phyloP scores from a whole-genome alignment of 2,329 filamentous ascomycete species.

The Penicillium sp. region DNA sequence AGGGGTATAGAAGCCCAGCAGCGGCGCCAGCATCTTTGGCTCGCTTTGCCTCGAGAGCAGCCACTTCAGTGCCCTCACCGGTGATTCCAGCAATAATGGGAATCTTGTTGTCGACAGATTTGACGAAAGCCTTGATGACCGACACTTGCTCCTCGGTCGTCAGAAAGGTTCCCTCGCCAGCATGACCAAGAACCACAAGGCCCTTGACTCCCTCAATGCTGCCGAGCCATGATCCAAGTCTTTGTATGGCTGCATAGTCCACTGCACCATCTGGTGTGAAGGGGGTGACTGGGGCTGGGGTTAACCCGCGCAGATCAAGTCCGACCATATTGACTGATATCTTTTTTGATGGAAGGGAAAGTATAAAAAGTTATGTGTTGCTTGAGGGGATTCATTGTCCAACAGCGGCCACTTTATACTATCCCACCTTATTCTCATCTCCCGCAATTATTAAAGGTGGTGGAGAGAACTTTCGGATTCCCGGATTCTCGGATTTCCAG shows the following conservation, averaged over 20 bases:
- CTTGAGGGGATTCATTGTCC: too few species aligned
- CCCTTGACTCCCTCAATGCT: constrained; percentile 53
- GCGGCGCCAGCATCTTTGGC: constrained; percentile 52
- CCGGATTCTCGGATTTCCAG: too few species aligned
- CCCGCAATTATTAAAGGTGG: too few species aligned
- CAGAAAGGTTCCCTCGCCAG: constrained; percentile 55
- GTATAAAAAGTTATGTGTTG: too few species aligned
- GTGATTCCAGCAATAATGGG: constrained; percentile 38
- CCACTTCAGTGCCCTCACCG: constrained; percentile 53
- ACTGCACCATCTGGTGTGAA: constrained; percentile 51
- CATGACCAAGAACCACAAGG: constrained; percentile 55
- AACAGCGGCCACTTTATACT: too few species aligned
- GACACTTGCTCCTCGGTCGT: constrained; percentile 50
- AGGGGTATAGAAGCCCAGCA: constrained; percentile 54
- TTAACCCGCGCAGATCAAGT: constrained; percentile 51
- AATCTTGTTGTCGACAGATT: constrained; percentile 49
- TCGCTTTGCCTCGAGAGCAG: constrained; percentile 52
- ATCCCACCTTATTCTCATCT: too few species aligned
- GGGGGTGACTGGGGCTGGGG: constrained; percentile 53
- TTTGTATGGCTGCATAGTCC: constrained; percentile 54
- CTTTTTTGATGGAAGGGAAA: too few species aligned
- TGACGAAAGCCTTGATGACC: constrained; percentile 54
- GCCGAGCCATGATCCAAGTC: constrained; percentile 54
- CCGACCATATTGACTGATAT: constrained; percentile 24
- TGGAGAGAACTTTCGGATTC: too few species aligned